phyloP scores from a whole-genome alignment of 306 rosid genomes.

The Acmispon strigosus region DNA sequence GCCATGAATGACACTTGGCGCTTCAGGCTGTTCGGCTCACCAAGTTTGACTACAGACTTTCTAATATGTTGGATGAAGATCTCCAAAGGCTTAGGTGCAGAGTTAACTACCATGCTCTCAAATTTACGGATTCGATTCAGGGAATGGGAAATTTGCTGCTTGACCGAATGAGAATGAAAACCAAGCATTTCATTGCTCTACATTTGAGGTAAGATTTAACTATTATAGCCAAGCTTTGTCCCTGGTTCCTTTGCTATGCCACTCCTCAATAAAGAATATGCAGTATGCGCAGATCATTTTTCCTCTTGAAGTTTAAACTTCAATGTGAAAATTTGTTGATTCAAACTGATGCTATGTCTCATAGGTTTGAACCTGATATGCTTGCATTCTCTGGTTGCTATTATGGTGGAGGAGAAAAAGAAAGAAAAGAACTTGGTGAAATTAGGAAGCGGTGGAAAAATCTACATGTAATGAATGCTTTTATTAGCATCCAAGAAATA shows the following conservation, averaged over 20 bases:
- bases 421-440: constrained; percentile 61
- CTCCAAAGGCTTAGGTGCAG: constrained; percentile 85
- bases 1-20: no score
- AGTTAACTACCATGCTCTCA: constrained; percentile 80
- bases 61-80: constrained; percentile 55
- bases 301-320: neutral
- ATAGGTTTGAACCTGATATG: constrained; percentile 93
- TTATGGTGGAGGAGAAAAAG: constrained; percentile 94
- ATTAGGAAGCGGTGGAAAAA: constrained; percentile 81
- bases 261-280: neutral
- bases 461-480: constrained; percentile 64
- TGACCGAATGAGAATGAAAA: constrained; percentile 64
- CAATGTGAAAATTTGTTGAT: constrained; percentile 12
- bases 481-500: neutral
- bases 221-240: neutral
- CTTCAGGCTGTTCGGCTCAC: constrained; percentile 72
- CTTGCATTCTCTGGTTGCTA: constrained; percentile 95
- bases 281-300: neutral
- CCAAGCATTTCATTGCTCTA: constrained; percentile 72
- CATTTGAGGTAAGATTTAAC: constrained; percentile 67
- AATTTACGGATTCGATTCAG: constrained; percentile 55
- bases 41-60: constrained; percentile 90
- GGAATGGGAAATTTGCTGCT: constrained; percentile 59
- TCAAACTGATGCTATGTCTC: constrained; percentile 1
- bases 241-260: neutral